These are phyloP conservation scores for Helichrysum umbraculigerum DNA, from an alignment of 129 eudicot genomes.

Conservation along the genomic window DNA sequence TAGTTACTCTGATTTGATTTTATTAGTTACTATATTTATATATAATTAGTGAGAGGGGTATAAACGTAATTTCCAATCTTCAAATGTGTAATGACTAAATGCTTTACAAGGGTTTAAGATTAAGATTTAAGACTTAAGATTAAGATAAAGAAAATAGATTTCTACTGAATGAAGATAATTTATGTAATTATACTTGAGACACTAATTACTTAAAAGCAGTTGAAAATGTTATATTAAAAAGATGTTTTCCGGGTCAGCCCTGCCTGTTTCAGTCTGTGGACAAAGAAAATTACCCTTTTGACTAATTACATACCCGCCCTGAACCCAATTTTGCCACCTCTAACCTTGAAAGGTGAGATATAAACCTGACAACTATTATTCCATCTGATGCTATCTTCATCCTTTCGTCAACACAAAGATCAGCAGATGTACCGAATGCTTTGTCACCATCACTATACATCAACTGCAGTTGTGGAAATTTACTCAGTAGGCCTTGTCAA, in stretches of 20 bases:
- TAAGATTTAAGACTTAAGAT: no score
- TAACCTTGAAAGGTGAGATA: constrained; percentile 6
- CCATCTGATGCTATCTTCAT: constrained; percentile 93
- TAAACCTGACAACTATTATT: constrained; percentile 80
- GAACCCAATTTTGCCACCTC: constrained; percentile 59
- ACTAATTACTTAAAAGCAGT: not conserved
- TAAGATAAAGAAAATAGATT: not conserved
- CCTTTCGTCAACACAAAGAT: constrained; percentile 91
- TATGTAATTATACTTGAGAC: not conserved
- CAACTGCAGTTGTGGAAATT: constrained; percentile 48
- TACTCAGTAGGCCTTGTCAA: constrained; percentile 7
- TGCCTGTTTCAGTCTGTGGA: not conserved
- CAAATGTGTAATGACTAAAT: no score
- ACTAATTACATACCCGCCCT: not conserved
- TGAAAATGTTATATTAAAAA: no score
- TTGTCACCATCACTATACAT: constrained; percentile 99
- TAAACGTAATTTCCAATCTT: no score
- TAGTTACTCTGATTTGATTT: no score
- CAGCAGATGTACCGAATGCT: constrained; percentile 94
- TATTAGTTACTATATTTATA: no score
- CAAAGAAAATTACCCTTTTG: not conserved
- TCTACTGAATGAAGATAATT: not conserved
- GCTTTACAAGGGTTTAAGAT: no score
- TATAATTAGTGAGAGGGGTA: no score
- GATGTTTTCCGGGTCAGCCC: not conserved